A percentile compares a stretch with the other conserved stretches of the same genome.
Conservation (phyloP, 805 yeast species). For the Saccharomyces eubayanus region DNA sequence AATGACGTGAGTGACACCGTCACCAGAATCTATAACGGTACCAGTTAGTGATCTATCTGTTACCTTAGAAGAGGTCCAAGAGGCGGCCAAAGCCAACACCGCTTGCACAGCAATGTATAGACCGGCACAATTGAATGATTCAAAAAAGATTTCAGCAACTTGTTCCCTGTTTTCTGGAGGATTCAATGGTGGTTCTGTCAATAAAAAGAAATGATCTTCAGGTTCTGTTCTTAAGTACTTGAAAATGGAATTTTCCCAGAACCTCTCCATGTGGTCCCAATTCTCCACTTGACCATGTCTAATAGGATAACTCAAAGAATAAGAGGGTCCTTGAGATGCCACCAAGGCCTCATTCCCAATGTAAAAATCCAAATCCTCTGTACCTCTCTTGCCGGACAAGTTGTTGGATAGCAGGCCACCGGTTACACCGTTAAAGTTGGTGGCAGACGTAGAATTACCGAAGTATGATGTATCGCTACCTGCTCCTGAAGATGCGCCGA, state of each 20-base stretch:
- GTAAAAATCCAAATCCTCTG: constrained; percentile 87
- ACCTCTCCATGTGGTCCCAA: constrained; percentile 99
- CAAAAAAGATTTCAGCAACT: constrained; percentile 98
- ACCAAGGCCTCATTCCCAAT: constrained; percentile 92
- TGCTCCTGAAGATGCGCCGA: constrained; percentile 33
- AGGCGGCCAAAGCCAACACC: constrained; percentile 94
- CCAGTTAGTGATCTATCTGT: constrained; percentile 94
- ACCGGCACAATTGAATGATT: constrained; percentile 97
- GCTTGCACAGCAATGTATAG: constrained; percentile 98
- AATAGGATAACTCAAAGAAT: constrained; percentile 83
- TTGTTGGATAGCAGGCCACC: constrained; percentile 30
- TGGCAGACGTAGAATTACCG: constrained; percentile 33
- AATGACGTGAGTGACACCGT: constrained; percentile 88
- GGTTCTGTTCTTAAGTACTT: constrained; percentile 97
- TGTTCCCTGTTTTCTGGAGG: constrained; percentile 99
- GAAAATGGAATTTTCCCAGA: constrained; percentile 96
- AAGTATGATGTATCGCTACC: constrained; percentile 21
- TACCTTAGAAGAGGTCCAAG: constrained; percentile 96
- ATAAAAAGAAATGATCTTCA: constrained; percentile 90
- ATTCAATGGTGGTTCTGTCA: constrained; percentile 96
- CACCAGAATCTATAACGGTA: constrained; percentile 96
- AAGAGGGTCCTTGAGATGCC: constrained; percentile 86
- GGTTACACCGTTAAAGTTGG: constrained; percentile 24
- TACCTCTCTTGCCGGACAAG: constrained; percentile 68
- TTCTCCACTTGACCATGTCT: constrained; percentile 97